Evolutionary conservation across 805 yeast species (phyloP).

Genomic region (Monosporozyma servazzii): DNA sequence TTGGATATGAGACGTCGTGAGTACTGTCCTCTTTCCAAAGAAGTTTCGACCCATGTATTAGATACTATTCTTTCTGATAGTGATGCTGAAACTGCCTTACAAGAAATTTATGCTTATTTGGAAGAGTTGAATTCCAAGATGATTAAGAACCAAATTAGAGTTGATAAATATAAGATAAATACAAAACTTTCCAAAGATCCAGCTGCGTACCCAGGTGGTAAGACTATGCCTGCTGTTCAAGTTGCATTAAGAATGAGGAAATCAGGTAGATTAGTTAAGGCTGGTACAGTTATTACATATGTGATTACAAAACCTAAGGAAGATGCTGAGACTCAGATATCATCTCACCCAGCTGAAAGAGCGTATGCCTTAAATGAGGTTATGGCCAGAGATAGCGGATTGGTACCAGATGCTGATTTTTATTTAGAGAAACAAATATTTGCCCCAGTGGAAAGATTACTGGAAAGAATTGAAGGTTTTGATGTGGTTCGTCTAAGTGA

Average conservation of each 20-base stretch:
- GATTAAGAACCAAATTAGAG: conserved; percentile 49
- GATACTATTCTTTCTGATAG: conserved; percentile 59
- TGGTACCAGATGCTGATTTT: conserved; percentile 64
- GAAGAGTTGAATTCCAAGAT: conserved; percentile 51
- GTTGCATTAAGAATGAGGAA: conserved; percentile 75
- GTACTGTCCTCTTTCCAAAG: conserved; percentile 86
- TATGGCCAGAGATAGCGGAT: conserved; percentile 38
- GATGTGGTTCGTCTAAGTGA: conserved; percentile 72
- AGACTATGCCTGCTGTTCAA: conserved; percentile 79
- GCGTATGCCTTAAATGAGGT: conserved; percentile 79
- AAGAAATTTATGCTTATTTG: conserved; percentile 62
- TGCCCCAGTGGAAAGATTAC: conserved; percentile 81
- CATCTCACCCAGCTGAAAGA: conserved; percentile 49
- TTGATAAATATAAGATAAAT: conserved; percentile 66
- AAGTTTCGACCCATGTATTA: conserved; percentile 68
- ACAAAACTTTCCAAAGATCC: conserved; percentile 91
- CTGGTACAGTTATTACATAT: conserved; percentile 84
- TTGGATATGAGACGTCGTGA: conserved; percentile 96
- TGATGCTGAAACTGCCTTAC: conserved; percentile 70
- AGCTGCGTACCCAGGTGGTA: conserved; percentile 67
- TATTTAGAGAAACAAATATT: conserved; percentile 83
- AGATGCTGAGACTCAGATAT: conserved; percentile 12
- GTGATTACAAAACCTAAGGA: conserved; percentile 50
- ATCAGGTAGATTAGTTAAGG: conserved; percentile 80
- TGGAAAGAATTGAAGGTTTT: conserved; percentile 79